These are phyloP conservation scores for Candida nonsorbophila DNA, from an alignment of 805 yeast genomes.

Conservation along the genomic window DNA sequence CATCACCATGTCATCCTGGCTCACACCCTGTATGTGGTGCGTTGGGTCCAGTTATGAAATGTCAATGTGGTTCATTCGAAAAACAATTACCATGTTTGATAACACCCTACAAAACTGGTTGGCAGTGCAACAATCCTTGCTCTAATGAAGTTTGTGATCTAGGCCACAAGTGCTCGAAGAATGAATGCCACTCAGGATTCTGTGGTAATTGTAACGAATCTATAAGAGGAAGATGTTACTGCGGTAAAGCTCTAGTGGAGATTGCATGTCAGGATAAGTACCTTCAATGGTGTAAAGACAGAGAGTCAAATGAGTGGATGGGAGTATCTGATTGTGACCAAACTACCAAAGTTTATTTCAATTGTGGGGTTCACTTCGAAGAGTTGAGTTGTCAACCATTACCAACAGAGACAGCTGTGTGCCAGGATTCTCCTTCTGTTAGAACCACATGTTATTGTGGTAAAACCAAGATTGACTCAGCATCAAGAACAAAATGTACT, in stretches of 20 bases:
- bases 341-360: slow-evolving; percentile 44
- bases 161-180: slow-evolving; percentile 55
- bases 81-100: slow-evolving; percentile 68
- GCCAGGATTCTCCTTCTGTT: slow-evolving; percentile 59
- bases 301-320: slow-evolving; percentile 14
- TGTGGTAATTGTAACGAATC: slow-evolving; percentile 67
- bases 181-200: slow-evolving; percentile 68
- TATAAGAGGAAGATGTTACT: slow-evolving; percentile 58
- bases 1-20: slow-evolving; percentile 81
- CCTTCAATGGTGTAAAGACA: slow-evolving; percentile 28
- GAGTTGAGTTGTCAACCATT: slow-evolving; percentile 49
- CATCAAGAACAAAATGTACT: slow-evolving; percentile 54
- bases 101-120: slow-evolving; percentile 63
- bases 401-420: slow-evolving; percentile 20
- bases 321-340: slow-evolving; percentile 32
- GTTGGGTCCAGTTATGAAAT: slow-evolving; percentile 61
- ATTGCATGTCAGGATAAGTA: slow-evolving; percentile 41
- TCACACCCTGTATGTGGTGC: slow-evolving; percentile 81
- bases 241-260: slow-evolving; percentile 52
- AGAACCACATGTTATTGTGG: slow-evolving; percentile 81
- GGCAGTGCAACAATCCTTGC: slow-evolving; percentile 65
- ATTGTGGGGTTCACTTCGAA: slow-evolving; percentile 63
- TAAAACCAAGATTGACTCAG: slow-evolving; percentile 41
- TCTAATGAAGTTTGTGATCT: slow-evolving; percentile 57
- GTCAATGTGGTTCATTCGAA: slow-evolving; percentile 67